phyloP scores from a whole-genome alignment of 108 stramenopile genomes.

The Skeletonema potamos region DNA sequence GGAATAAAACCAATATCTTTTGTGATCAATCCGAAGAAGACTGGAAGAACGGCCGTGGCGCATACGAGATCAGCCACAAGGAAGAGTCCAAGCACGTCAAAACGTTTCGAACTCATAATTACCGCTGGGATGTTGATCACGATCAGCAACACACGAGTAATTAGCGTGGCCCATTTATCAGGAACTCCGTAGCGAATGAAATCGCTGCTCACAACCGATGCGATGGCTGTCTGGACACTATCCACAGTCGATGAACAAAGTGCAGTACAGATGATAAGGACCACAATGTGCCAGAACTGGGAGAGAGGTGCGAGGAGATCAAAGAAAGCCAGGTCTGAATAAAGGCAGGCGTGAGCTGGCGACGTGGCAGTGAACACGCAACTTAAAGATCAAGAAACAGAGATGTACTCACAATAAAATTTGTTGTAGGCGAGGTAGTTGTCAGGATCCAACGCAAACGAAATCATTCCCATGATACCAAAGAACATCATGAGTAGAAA shows the following conservation, averaged over 20 bases:
- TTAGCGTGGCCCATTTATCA: slow-evolving; percentile 29
- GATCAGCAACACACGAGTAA: slow-evolving; percentile 52
- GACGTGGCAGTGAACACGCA: not conserved
- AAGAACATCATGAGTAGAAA: slow-evolving; percentile 85
- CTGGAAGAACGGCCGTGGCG: slow-evolving; percentile 70
- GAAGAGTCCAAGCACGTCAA: slow-evolving; percentile 72
- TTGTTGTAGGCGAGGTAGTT: slow-evolving; percentile 63
- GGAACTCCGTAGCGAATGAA: slow-evolving; percentile 51
- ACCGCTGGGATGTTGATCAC: slow-evolving; percentile 66
- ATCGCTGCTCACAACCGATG: slow-evolving; percentile 58
- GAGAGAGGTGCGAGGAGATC: slow-evolving; percentile 60
- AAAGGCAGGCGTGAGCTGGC: not conserved
- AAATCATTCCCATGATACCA: slow-evolving; percentile 84
- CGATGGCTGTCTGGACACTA: slow-evolving; percentile 72
- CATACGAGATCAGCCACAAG: slow-evolving; percentile 84
- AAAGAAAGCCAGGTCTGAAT: slow-evolving; percentile 68
- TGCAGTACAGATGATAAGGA: slow-evolving; percentile 67
- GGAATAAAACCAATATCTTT: slow-evolving; percentile 55
- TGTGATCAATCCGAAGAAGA: slow-evolving; percentile 67
- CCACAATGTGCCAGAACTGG: slow-evolving; percentile 66
- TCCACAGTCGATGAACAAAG: slow-evolving; percentile 70
- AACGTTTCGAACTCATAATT: slow-evolving; percentile 54
- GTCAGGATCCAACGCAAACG: slow-evolving; percentile 71
- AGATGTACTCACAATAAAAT: slow-evolving; percentile 41
- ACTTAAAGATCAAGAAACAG: not conserved